Base-by-base conservation (phyloP, 1,284 basidiomycete species). In the Abortiporus biennis region DNA sequence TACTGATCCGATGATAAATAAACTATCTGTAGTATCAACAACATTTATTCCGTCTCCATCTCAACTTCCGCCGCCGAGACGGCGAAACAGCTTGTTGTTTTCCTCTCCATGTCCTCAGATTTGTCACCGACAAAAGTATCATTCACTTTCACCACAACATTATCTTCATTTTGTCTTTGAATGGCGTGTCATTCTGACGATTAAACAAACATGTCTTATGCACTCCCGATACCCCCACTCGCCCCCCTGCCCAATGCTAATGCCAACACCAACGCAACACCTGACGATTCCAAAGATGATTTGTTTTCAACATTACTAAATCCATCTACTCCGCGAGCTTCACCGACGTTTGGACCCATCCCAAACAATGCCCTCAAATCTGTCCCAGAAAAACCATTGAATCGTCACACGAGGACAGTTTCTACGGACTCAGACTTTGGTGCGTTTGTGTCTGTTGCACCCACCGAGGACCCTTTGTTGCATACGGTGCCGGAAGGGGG, bases 361-460 rank as follows among this genome's bases (percentile, higher is more conserved):
- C 22, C 36, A 9, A 25, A 15, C 31, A 23, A 46, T 16, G 11
- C 40, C 9, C 19, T 21, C 19, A 9, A 36, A 29, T 30, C 48
- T 20, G 36, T 47, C 8, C 12, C 37, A 3, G 25, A 31, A n/a
- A 33, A 24, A 22, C 47, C 32, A 4, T 37, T 44, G 5, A 21
- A 29, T 23, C 36, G 38, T 43, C 55, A 50, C 44, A 47, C 40
- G 30, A 50, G 37, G 20, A 49, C 36, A 35, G 43, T 22, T 27
- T 58, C 56, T 17, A 39, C 67, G 2, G 71, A 73, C 47, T 73
- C 74, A 1, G 82, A 85, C 12, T 83, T 84, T 57, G 81, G 82
- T 13, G 66, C 77, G 0, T 85, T 85, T 46, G 76, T 85, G 3
- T 78, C 78, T 4, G 81, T 85, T 2, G 64, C 77, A 0, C 63